Evolutionary conservation across 2,329 filamentous ascomycete genomes (phyloP), one percentile per base, ranked within the genome.

Genomic region (Phyllosticta paracitricarpa): DNA sequence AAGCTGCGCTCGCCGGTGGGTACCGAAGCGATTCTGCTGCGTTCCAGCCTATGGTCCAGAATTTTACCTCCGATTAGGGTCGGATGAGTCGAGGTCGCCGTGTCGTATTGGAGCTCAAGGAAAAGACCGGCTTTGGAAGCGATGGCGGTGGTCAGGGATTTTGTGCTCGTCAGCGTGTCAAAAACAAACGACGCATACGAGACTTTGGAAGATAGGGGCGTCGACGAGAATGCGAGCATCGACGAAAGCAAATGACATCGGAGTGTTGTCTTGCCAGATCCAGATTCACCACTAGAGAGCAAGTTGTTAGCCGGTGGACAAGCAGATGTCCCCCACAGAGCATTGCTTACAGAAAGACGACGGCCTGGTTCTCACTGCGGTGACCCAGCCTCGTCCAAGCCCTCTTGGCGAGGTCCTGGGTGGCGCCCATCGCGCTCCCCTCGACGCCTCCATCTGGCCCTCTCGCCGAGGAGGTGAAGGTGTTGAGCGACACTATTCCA

Each of bases 1-100:
- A 97, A 97, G 73, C 94, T 97, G 54, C 94, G 88, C 77, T 99
- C 94, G 68, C 94, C 94, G 0, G 94, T 96, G 0, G 94, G 94
- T 0, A 97, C 92, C 51, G 91, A 85, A 28, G 94, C 86, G 65
- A 99, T 91, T 65, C 94, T 85, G 76, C 91, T 96, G 62, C 94
- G 82, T 76, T 99, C 94, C 56, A 99, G 79, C 66, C 94, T 85
- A 73, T 99, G 94, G 68, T 97, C 92, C 54, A 99, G 81, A 17
- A 99, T 81, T 76, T 99, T 97, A 67, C 91, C 93, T 76, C 94
- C 94, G 65, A 99, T 89, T 28, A 99, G 81, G 2, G 91, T 86
- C 1, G 94, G 94, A 69, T 89, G 91, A 26, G 89, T 87, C 0
- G 87, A 88, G 0, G 91, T 87, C 0, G 90, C 85, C 0, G 90